A percentile compares a stretch with the other conserved stretches of the same genome.
Conservation (phyloP, 352 stramenopile genomes). For the Globisporangium yorkense region DNA sequence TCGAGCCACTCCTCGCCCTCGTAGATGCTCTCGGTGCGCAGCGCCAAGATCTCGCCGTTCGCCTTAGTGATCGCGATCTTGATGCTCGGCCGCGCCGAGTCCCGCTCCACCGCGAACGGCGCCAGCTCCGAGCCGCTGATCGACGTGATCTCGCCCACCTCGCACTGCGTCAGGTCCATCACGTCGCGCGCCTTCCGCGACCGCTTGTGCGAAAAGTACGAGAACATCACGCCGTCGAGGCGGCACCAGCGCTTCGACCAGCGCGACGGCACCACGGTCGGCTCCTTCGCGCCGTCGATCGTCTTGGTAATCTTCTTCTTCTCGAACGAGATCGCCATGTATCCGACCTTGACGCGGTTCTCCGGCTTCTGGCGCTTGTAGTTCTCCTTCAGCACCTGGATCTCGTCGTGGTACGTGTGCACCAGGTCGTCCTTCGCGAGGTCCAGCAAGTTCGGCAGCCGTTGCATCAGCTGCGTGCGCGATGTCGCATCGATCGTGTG, state of each 20-base stretch:
- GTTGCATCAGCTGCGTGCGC: slow-evolving; percentile 59
- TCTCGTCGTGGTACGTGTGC: slow-evolving; percentile 83
- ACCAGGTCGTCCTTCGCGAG: slow-evolving; percentile 71
- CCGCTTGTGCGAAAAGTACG: slow-evolving; percentile 78
- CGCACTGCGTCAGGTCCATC: slow-evolving; percentile 67
- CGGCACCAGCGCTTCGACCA: slow-evolving; percentile 86
- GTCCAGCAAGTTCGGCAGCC: slow-evolving; percentile 61
- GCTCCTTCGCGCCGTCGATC: slow-evolving; percentile 49
- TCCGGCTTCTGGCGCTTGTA: slow-evolving; percentile 77
- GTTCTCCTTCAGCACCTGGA: slow-evolving; percentile 74
- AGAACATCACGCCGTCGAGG: slow-evolving; percentile 69
- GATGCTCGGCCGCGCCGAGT: slow-evolving; percentile 40
- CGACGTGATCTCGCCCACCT: slow-evolving; percentile 61
- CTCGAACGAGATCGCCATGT: slow-evolving; percentile 70
- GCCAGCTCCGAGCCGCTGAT: slow-evolving; percentile 37
- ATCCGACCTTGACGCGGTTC: slow-evolving; percentile 76
- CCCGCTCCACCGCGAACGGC: slow-evolving; percentile 50
- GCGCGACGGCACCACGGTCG: slow-evolving; percentile 48
- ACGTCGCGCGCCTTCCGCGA: slow-evolving; percentile 66
- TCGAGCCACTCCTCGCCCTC: slow-evolving; percentile 81
- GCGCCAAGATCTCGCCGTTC: slow-evolving; percentile 57
- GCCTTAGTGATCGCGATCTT: slow-evolving; percentile 67
- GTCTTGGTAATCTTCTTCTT: slow-evolving; percentile 52
- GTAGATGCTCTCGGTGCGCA: slow-evolving; percentile 75
- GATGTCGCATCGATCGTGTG: slow-evolving; percentile 51